phyloP scores from a whole-genome alignment of 2,329 filamentous ascomycete genomes.

The Pseudocercospora eumusae region DNA sequence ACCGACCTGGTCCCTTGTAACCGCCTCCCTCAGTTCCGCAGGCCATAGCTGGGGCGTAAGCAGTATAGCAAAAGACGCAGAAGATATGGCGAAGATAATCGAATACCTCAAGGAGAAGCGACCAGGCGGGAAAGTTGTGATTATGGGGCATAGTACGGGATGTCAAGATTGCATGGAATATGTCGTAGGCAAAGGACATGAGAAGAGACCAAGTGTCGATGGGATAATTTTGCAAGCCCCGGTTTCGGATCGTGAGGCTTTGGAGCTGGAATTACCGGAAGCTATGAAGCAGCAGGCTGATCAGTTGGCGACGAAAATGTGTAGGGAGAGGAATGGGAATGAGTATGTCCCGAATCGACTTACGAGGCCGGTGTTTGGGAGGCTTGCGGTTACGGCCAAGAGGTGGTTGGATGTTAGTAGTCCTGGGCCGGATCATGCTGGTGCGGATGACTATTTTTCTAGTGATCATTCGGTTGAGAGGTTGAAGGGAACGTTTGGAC shows the following conservation, averaged over 20 bases:
- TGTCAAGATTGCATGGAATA: constrained; percentile 71
- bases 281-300: constrained; percentile 45
- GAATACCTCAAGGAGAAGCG: constrained; percentile 49
- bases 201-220: constrained; percentile 59
- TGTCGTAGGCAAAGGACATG: constrained; percentile 41
- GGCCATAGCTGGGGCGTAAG: constrained; percentile 58
- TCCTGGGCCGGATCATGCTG: constrained; percentile 58
- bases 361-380: constrained; percentile 37
- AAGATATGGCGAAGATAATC: constrained; percentile 56
- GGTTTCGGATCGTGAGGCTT: constrained; percentile 72
- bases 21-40: constrained; percentile 47
- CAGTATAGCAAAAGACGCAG: constrained; percentile 56
- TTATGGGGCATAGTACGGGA: constrained; percentile 71
- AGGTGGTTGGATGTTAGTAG: constrained; percentile 61
- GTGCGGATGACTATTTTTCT: constrained; percentile 88
- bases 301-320: constrained; percentile 56
- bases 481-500: constrained; percentile 66
- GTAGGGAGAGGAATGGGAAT: constrained; percentile 43
- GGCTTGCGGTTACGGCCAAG: constrained; percentile 54
- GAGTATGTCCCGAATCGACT: constrained; percentile 55
- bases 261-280: constrained; percentile 51
- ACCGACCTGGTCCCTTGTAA: constrained; percentile 55
- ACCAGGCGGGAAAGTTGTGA: constrained; percentile 57
- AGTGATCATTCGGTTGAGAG: constrained; percentile 66
- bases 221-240: constrained; percentile 79